Base-by-base conservation (phyloP, 2,329 filamentous ascomycete genomes). In the Pezicula carpinea region DNA sequence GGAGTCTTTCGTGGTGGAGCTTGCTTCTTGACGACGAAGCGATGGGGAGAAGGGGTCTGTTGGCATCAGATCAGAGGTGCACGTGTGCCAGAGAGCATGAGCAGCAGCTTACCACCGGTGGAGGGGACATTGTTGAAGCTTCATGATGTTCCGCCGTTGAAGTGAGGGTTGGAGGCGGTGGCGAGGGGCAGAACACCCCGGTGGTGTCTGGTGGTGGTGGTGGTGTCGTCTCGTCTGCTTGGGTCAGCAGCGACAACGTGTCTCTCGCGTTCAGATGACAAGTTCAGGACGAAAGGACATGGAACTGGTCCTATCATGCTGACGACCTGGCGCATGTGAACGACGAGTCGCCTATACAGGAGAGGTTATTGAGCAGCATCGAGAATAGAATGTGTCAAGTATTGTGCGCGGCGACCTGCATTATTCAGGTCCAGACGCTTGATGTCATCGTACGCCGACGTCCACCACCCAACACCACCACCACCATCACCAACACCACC, bases 1-100 rank as follows among this genome's bases (percentile, higher is more conserved):
- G 56, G 55, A 5, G 57, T 51, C 35, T 52, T 53, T 34, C 51
- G 50, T 6, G 47, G 43, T 19, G 47, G 43, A 32, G 53, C 42
- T 41, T 56, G 50, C 36, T 59, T 60, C 38, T 63, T 59, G 39
- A 65, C 58, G 43, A 66, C 50, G 50, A 67, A 68, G 31, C 65
- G 59, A 53, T 65, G 64, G 1, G 65, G 65, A 7, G 64, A 67
- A 7, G 65, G 65, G 29, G 65, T 68, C 65, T 68, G 26, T 15
- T 14, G 22, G 18, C 41, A 36, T 15, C 21, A 42, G 23, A 43
- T 60, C 39, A 56, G 48, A 44, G 23, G 39, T 34, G 39, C 14
- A 21, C 2, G 17, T 11, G 17, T 33, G 21, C 5, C 15, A 17
- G 14, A 43, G 18, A 42, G 15, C 13, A 43, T 18, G 13, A 39